These are phyloP conservation scores for Calonectria hongkongensis DNA, from an alignment of 2,329 filamentous ascomycete species.

Conservation along the genomic window DNA sequence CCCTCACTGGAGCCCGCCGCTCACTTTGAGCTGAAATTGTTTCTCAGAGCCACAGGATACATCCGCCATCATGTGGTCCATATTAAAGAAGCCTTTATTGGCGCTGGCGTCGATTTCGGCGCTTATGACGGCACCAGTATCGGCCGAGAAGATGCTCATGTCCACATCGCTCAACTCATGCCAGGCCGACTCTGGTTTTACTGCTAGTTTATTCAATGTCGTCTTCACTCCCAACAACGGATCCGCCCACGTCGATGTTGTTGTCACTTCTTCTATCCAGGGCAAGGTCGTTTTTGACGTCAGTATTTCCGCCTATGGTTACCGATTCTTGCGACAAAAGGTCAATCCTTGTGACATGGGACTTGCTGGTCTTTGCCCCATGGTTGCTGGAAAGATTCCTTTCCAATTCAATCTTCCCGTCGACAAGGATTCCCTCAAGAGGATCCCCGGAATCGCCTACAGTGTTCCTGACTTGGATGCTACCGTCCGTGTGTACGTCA, in stretches of 20 bases:
- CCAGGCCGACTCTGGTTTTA: slow-evolving; percentile 89
- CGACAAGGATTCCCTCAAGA: slow-evolving; percentile 71
- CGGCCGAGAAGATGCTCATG: slow-evolving; percentile 81
- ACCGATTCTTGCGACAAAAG: slow-evolving; percentile 78
- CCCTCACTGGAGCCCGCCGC: slow-evolving; percentile 28
- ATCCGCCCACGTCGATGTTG: slow-evolving; percentile 83
- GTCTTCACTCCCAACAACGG: slow-evolving; percentile 85
- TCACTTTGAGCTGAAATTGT: slow-evolving; percentile 23
- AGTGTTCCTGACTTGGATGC: slow-evolving; percentile 94
- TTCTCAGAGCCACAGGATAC: slow-evolving; percentile 36
- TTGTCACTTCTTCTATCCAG: slow-evolving; percentile 87
- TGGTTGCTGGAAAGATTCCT: slow-evolving; percentile 88
- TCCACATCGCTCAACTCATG: slow-evolving; percentile 91
- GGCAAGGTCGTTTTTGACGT: slow-evolving; percentile 88
- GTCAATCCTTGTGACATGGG: slow-evolving; percentile 85
- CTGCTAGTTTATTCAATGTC: slow-evolving; percentile 92
- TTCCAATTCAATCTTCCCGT: slow-evolving; percentile 82
- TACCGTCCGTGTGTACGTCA: slow-evolving; percentile 87
- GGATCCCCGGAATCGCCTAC: slow-evolving; percentile 90
- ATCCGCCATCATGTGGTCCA: slow-evolving; percentile 67
- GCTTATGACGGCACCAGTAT: slow-evolving; percentile 65
- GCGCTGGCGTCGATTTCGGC: slow-evolving; percentile 67
- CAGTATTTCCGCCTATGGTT: slow-evolving; percentile 88
- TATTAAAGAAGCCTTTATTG: slow-evolving; percentile 66
- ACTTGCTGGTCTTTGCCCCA: slow-evolving; percentile 88